A percentile compares a stretch with the other conserved stretches of the same genome.
These are phyloP conservation scores for Scheffersomyces quercinus DNA, from an alignment of 1,139 yeast genomes.

Conservation along the genomic window DNA sequence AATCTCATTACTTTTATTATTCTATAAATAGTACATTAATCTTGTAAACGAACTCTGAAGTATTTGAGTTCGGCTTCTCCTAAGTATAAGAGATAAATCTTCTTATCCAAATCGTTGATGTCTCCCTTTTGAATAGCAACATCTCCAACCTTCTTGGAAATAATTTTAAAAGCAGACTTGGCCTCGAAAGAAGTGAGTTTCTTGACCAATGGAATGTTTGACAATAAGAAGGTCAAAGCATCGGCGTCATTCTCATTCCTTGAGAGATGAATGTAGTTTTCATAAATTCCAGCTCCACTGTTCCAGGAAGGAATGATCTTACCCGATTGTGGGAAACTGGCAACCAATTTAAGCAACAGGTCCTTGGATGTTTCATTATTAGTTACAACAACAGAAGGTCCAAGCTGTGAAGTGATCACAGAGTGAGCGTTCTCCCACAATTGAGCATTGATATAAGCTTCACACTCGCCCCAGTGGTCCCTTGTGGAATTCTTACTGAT, in stretches of 20 bases:
- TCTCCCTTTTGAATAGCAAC: slow-evolving; percentile 28
- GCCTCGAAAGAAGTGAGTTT: slow-evolving; percentile 28
- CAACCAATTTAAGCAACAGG: slow-evolving; percentile 33
- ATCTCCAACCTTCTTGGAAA: slow-evolving; percentile 49
- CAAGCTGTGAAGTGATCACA: slow-evolving; percentile 56
- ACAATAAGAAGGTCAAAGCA: slow-evolving; percentile 33
- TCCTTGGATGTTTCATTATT: slow-evolving; percentile 34
- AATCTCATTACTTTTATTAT: too few species aligned
- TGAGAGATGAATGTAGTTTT: slow-evolving; percentile 40
- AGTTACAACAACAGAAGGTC: slow-evolving; percentile 64
- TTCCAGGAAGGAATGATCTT: slow-evolving; percentile 54
- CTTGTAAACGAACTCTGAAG: slow-evolving; percentile 23
- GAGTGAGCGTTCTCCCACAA: slow-evolving; percentile 66
- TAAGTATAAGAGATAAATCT: slow-evolving; percentile 36
- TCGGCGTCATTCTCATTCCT: slow-evolving; percentile 13
- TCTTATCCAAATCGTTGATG: slow-evolving; percentile 19
- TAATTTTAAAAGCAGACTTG: slow-evolving; percentile 52
- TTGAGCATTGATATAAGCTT: slow-evolving; percentile 62
- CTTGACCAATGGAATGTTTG: slow-evolving; percentile 43
- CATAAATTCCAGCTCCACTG: slow-evolving; percentile 60
- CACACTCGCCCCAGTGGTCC: slow-evolving; percentile 60
- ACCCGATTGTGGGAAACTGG: slow-evolving; percentile 48
- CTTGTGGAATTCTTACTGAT: slow-evolving; percentile 38
- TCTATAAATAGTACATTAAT: too few species aligned
- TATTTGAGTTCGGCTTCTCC: slow-evolving; percentile 51